Evolutionary conservation across 2,329 filamentous ascomycete genomes (phyloP).

Genomic region (Westerdykella ornata): DNA sequence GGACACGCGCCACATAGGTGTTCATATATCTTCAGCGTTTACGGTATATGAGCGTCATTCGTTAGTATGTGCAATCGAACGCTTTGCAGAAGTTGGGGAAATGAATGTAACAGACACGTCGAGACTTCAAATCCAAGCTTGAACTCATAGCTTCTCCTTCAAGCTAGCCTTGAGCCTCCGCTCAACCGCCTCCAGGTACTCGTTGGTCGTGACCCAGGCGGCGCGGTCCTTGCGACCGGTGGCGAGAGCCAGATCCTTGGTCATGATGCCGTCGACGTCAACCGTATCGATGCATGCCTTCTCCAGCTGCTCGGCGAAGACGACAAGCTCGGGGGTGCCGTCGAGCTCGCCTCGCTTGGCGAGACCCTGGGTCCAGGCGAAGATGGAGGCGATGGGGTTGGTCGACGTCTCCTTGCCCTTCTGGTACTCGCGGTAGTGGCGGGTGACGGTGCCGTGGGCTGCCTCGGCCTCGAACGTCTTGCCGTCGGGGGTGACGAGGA

Average conservation of each 20-base stretch:
- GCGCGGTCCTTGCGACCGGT: conserved; percentile 79
- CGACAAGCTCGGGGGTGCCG: conserved; percentile 80
- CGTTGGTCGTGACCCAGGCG: conserved; percentile 80
- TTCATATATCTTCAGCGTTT: too few species aligned
- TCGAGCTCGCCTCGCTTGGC: conserved; percentile 91
- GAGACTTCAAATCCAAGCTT: too few species aligned
- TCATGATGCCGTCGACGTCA: conserved; percentile 93
- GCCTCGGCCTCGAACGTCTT: conserved; percentile 97
- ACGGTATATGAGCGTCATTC: too few species aligned
- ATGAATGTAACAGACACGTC: too few species aligned
- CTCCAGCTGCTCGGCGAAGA: conserved; percentile 88
- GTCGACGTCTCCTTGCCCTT: conserved; percentile 96
- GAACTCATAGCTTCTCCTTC: conserved; percentile 65
- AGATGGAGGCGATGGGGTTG: conserved; percentile 98
- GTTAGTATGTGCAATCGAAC: too few species aligned
- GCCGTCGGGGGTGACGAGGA: conserved; percentile 92
- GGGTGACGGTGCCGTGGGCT: conserved; percentile 94
- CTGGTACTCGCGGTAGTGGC: conserved; percentile 98
- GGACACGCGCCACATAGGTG: too few species aligned
- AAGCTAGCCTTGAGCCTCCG: conserved; percentile 73
- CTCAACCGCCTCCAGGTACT: conserved; percentile 92
- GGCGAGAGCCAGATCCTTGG: conserved; percentile 94
- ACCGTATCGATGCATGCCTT: conserved; percentile 91
- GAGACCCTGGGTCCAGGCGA: conserved; percentile 95
- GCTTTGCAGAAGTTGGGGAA: too few species aligned